phyloP scores from a whole-genome alignment of 176 grass and related monocot species.

The Zea mays region DNA sequence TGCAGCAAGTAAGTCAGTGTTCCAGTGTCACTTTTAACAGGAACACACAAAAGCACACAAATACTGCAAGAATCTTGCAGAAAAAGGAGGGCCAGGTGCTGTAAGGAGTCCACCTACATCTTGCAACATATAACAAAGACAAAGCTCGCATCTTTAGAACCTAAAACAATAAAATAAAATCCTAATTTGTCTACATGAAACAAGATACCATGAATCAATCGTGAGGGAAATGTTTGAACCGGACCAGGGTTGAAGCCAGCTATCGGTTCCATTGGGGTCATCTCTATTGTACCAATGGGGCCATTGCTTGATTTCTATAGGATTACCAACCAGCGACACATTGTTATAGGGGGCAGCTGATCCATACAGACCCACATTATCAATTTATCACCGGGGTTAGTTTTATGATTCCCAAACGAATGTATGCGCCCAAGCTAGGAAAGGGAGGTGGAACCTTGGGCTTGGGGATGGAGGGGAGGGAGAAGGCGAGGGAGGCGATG shows the following conservation, averaged over 20 bases:
- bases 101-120: not conserved
- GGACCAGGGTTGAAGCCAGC: not conserved
- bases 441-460: conserved; percentile 36
- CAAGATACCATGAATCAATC: not conserved
- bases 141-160: not conserved
- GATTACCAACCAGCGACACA: not conserved
- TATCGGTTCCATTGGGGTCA: not conserved
- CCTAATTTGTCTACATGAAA: not conserved
- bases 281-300: not conserved
- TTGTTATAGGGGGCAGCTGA: not conserved
- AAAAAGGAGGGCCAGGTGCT: not conserved
- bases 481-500: conserved; percentile 76
- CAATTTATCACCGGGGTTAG: not conserved
- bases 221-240: not conserved
- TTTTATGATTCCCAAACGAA: not conserved
- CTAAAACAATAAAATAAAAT: not conserved
- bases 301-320: not conserved
- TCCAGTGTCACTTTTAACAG: not conserved
- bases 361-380: not conserved
- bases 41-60: not conserved
- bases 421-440: not conserved
- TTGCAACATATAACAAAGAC: not conserved
- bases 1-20: not conserved
- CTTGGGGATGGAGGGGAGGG: conserved; percentile 77
- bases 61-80: not conserved